These are phyloP conservation scores for Ceratocystis huliohia DNA, from an alignment of 2,329 filamentous ascomycete species.

Conservation along the genomic window DNA sequence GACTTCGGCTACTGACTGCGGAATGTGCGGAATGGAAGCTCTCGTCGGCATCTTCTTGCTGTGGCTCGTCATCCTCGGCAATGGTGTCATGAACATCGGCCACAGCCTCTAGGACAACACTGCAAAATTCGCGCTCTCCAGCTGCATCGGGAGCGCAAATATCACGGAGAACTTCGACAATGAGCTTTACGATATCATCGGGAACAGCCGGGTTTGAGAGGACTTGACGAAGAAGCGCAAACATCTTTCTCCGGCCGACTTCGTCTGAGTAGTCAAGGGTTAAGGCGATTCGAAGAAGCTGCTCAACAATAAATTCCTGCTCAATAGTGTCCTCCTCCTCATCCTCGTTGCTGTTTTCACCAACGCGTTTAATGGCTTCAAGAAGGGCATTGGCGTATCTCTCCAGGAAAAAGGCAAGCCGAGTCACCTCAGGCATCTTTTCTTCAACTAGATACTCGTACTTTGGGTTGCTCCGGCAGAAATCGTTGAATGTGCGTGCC, in stretches of 20 bases:
- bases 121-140: constrained; percentile 72
- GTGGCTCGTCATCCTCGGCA: constrained; percentile 48
- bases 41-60: constrained; percentile 40
- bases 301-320: constrained; percentile 90
- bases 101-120: constrained; percentile 79
- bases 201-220: constrained; percentile 77
- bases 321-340: constrained; percentile 78
- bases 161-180: constrained; percentile 65
- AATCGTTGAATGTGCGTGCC: constrained; percentile 85
- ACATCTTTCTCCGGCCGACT: constrained; percentile 91
- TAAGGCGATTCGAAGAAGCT: constrained; percentile 80
- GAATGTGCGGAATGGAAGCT: constrained; percentile 92
- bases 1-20: constrained; percentile 56
- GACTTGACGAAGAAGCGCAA: constrained; percentile 72
- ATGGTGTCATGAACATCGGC: constrained; percentile 96
- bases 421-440: constrained; percentile 89
- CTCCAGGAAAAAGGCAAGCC: constrained; percentile 75
- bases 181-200: constrained; percentile 82
- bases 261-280: constrained; percentile 97
- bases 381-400: constrained; percentile 61
- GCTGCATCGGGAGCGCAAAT: constrained; percentile 65
- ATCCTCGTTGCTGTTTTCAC: constrained; percentile 44
- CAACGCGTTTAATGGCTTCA: constrained; percentile 47
- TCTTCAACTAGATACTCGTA: constrained; percentile 68
- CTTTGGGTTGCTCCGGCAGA: constrained; percentile 63